Evolutionary conservation across 176 grass and related monocot species (phyloP), one percentile per base, ranked within the genome.

Genomic region (Carex pumila): DNA sequence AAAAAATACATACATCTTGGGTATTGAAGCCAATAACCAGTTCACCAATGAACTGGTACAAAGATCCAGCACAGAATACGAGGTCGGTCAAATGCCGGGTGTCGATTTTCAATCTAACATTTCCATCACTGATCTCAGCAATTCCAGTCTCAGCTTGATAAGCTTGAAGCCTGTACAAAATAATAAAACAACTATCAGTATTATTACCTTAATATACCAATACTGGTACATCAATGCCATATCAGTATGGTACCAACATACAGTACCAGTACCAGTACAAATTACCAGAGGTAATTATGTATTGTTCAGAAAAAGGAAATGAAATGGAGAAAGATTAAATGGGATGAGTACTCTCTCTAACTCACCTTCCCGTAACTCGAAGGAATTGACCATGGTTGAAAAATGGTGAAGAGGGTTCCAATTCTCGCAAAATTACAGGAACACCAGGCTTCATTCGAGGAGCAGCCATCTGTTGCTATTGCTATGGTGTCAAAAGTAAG

Each of bases 31-130:
- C 81, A 81, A 99, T 81, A 8, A 86, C 32, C 37, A 95, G 89
- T 75, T 95, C 96, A 0, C 96, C 96, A 19, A 99, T 92, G 85
- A 95, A 95, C 85, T 95, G 96, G 67, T 94, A 99, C 0, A 21
- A 71, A 15, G 89, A 93, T 1, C 85, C 83, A 22, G 12, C 52
- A 13, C 73, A 74, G 81, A 99, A 95, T 87, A 19, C 60, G 17
- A 89, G 19, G 12, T 87, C 89, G 49, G 91, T 76, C 81, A 25
- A 83, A 15, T 95, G 79, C 4, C 71, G 82, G 15, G 91, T 89
- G 81, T 98, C 83, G 12, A 98, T 60, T 71, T 79, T 93, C 6
- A 98, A 21, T 22, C 11, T 92, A 11, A 83, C 60, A 18, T 76
- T 69, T 6, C 86, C 88, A 1, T 92, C 93, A 17, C 41, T 83